Conservation (phyloP, 768 basidiomycete species). For the Cyathus striatus region DNA sequence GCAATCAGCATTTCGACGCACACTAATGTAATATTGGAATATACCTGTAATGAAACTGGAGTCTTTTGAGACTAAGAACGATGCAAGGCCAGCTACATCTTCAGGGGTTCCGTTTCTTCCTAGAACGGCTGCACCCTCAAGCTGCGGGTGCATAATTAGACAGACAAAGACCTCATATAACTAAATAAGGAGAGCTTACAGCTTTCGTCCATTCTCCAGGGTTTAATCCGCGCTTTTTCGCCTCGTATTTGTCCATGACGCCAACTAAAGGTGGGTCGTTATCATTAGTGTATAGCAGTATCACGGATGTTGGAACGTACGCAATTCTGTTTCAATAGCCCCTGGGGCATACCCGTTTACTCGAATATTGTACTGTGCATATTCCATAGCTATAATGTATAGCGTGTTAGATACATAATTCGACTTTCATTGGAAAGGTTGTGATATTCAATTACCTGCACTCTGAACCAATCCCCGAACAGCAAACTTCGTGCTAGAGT, state of each 20-base stretch:
- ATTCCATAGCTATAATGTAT: neutral
- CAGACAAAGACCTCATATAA: neutral
- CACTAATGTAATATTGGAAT: neutral
- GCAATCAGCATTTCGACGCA: neutral
- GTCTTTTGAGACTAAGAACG: conserved; percentile 9
- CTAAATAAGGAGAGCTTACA: neutral
- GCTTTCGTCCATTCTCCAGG: neutral
- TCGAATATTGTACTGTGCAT: neutral
- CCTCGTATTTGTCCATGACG: neutral
- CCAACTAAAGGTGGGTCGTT: neutral
- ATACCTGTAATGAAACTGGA: conserved; percentile 6
- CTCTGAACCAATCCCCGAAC: neutral
- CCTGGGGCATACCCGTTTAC: neutral
- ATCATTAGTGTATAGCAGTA: neutral
- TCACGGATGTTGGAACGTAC: neutral
- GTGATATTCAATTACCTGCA: neutral
- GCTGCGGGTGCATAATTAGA: neutral
- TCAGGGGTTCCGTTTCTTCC: conserved; percentile 2
- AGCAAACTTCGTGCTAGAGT: neutral
- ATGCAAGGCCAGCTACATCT: conserved; percentile 6
- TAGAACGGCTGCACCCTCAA: neutral
- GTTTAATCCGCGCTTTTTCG: neutral
- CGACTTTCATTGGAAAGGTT: too few species aligned
- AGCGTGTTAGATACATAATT: neutral
- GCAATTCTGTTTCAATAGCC: neutral